These are phyloP conservation scores for Xerocomellus chrysenteron DNA, from an alignment of 768 basidiomycete species.

Conservation along the genomic window DNA sequence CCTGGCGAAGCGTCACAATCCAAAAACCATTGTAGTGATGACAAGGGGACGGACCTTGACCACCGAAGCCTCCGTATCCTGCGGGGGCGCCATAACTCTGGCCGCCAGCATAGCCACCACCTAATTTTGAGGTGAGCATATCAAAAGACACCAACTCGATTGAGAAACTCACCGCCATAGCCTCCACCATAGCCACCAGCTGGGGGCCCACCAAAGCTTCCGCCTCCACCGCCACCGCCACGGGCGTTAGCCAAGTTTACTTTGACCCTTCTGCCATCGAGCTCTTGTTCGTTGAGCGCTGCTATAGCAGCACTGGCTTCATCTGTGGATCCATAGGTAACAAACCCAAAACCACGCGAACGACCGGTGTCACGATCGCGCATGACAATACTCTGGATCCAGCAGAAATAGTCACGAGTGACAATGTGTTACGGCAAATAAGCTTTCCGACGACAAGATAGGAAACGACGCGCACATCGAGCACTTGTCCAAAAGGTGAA, in stretches of 20 bases:
- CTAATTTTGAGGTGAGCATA: constrained; percentile 20
- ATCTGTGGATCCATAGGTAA: constrained; percentile 58
- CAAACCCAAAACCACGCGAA: constrained; percentile 96
- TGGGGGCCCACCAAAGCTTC: constrained; percentile 27
- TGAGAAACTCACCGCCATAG: constrained; percentile 21
- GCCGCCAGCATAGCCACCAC: constrained; percentile 31
- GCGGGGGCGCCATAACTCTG: constrained; percentile 19
- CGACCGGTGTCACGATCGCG: constrained; percentile 97
- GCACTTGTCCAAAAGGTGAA: constrained; percentile 72
- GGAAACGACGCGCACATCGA: constrained; percentile 79
- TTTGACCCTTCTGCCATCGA: constrained; percentile 91
- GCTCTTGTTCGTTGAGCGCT: constrained; percentile 82
- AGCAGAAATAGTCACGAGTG: constrained; percentile 32
- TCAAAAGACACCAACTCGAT: not conserved
- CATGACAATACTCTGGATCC: constrained; percentile 89
- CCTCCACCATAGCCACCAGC: constrained; percentile 34
- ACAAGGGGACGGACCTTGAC: constrained; percentile 8
- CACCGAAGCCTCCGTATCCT: constrained; percentile 25
- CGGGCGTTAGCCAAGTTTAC: constrained; percentile 82
- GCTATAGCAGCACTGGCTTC: constrained; percentile 82
- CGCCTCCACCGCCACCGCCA: constrained; percentile 50
- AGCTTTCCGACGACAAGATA: constrained; percentile 23
- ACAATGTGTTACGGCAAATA: constrained; percentile 11
- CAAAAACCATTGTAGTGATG: not conserved
- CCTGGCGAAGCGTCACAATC: constrained; percentile 3